Percentiles rank a stretch among this genome's conserved stretches.
Conservation (phyloP, 495 filamentous ascomycete genomes). For the Penicillium fimorum region DNA sequence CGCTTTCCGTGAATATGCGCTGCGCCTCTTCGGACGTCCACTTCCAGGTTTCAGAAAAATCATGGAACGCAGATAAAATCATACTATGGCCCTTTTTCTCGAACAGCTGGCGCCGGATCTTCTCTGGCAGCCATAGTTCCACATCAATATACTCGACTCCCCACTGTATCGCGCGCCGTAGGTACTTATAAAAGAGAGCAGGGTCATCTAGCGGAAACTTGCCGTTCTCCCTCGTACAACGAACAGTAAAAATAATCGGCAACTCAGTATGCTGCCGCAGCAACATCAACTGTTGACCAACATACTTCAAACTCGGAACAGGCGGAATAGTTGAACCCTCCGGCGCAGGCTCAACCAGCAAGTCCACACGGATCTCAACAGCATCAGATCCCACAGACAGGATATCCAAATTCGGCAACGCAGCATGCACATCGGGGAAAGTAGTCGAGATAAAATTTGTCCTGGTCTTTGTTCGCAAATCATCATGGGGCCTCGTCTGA, state of each 20-base stretch:
- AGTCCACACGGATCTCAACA: constrained; percentile 77
- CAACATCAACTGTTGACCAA: constrained; percentile 81
- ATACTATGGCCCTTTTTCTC: constrained; percentile 70
- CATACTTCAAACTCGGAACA: constrained; percentile 76
- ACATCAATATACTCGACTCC: constrained; percentile 87
- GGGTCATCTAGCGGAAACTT: constrained; percentile 81
- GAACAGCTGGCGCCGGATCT: constrained; percentile 63
- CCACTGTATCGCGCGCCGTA: constrained; percentile 78
- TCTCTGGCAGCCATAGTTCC: constrained; percentile 79
- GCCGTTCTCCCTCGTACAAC: constrained; percentile 77
- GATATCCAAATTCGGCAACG: constrained; percentile 81
- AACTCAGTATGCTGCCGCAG: constrained; percentile 78
- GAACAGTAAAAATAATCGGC: constrained; percentile 82
- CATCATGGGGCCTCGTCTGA: constrained; percentile 70
- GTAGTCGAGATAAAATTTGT: constrained; percentile 85
- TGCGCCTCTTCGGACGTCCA: constrained; percentile 72
- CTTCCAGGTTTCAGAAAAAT: constrained; percentile 78
- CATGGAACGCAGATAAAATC: constrained; percentile 85
- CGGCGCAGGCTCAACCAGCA: constrained; percentile 66
- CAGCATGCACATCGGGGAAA: constrained; percentile 79
- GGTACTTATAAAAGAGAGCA: constrained; percentile 68
- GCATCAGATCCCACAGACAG: constrained; percentile 81
- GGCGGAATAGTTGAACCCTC: constrained; percentile 51
- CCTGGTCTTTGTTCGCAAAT: constrained; percentile 68
- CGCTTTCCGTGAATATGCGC: constrained; percentile 64